Base-by-base conservation (phyloP, 768 basidiomycete genomes). In the Rhodotorula toruloides region DNA sequence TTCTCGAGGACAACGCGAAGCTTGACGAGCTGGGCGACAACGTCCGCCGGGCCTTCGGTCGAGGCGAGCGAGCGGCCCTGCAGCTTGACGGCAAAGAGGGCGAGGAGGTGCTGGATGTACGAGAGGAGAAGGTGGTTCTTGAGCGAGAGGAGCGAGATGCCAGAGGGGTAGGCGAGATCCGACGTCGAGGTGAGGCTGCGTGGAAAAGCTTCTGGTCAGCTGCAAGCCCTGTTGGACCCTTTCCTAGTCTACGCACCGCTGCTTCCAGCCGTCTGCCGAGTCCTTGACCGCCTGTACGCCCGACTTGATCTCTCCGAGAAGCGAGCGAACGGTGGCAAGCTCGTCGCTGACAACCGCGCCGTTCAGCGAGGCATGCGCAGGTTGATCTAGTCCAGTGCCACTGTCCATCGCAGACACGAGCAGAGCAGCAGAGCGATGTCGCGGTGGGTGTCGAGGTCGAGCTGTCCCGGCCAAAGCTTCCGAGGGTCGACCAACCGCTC, bases 131-230 rank as follows among this genome's bases (percentile, higher is more conserved):
- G 77, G 59, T 91, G 84, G 72, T 92, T 87, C 78, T 96, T 93
- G 55, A 92, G 79, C 17, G 90, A 88, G 31, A 99, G 81, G 9
- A 99, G 81, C 0, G 96, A 97, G 67, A 99, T 90, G 44, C 96
- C 96, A 37, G 62, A 58, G 3, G 70, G 58, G 55, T 71, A 71
- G n/a, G 22, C 32, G 10, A 71, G 50, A 29, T 67, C 65, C 14
- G 49, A 9, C 32, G 65, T 64, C 12, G 58, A 39, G 29, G 37
- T 16, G 58, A 52, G 46, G 11, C 65, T 66, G 48, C 29, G n/a
- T 9, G 11, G 22, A 1, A 9, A 7, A 40, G n/a, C n/a, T n/a
- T n/a, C n/a, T n/a, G n/a, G n/a, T n/a, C n/a, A n/a, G n/a, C n/a
- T n/a, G n/a, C n/a, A n/a, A n/a, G n/a, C n/a, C n/a, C n/a, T n/a